These are phyloP conservation scores for Scleromitrula shiraiana DNA, from an alignment of 2,329 filamentous ascomycete species.

Conservation along the genomic window DNA sequence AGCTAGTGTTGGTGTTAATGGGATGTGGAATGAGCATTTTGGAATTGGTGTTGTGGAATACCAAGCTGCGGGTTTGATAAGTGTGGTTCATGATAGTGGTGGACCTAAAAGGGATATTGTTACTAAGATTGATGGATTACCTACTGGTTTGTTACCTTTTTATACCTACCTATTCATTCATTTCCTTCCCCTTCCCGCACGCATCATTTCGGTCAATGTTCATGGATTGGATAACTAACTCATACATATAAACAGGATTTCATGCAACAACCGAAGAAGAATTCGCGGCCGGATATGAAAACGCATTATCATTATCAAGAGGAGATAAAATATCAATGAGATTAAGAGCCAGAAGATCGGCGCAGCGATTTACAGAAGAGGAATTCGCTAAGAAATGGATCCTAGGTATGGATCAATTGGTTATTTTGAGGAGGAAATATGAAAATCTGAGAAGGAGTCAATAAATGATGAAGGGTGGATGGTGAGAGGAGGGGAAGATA, in stretches of 20 bases:
- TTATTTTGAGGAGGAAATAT: conserved; percentile 32
- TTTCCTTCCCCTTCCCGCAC: neutral
- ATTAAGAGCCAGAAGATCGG: conserved; percentile 65
- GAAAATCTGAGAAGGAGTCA: neutral
- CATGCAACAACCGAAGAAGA: conserved; percentile 71
- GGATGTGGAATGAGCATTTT: conserved; percentile 99
- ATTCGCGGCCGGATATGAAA: conserved; percentile 73
- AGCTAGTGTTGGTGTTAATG: conserved; percentile 83
- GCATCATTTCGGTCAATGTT: neutral
- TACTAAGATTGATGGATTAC: conserved; percentile 65
- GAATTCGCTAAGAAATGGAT: conserved; percentile 79
- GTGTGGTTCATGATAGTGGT: conserved; percentile 87
- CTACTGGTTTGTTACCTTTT: conserved; percentile 54
- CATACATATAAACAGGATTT: conserved; percentile 53
- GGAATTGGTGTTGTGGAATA: conserved; percentile 98
- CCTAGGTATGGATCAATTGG: conserved; percentile 62
- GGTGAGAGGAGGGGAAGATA: neutral
- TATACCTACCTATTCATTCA: too few relatives aligned
- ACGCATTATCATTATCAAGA: conserved; percentile 63
- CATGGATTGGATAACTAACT: conserved; percentile 6
- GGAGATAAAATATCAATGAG: conserved; percentile 67
- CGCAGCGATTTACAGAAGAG: conserved; percentile 78
- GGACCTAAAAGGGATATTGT: conserved; percentile 94
- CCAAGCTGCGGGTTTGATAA: conserved; percentile 86
- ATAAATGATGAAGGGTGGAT: neutral